Evolutionary conservation across 2,329 filamentous ascomycete genomes (phyloP), one percentile per base, ranked within the genome.

Genomic region (Furcasterigmium sp.): DNA sequence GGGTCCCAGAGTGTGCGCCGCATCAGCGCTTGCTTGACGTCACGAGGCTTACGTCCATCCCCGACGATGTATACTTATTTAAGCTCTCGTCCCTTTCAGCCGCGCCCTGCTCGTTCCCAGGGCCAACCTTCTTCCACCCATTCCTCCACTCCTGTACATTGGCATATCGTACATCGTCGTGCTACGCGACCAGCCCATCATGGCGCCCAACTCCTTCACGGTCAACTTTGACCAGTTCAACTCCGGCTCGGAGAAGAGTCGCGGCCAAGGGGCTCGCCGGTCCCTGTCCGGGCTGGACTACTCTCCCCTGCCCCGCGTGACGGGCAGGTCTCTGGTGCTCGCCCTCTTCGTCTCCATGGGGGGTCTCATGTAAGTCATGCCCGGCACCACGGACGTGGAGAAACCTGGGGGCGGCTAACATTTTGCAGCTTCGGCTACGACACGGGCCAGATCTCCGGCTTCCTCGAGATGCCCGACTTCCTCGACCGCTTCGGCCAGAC

Each of bases 401-500:
- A n/a, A n/a, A n/a, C n/a, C n/a, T n/a, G n/a, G n/a, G n/a, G n/a
- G n/a, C n/a, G n/a, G n/a, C 46, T 55, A 25, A 51, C 41, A 28
- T n/a, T 3, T 1, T n/a, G 1, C 23, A 63, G 60, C 28, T 64
- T 70, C 39, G 64, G 69, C 8, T 73, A 73, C 45, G 72, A 76
- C 42, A 76, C 71, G 14, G 75, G 75, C 37, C 74, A 78, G 48
- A 75, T 75, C 36, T 73, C 65, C 3, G 77, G 78, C 5, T 80
- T 81, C 51, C 63, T 80, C 1, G 73, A 76, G 46, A 80, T 80
- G 76, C 58, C 65, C 14, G 72, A 81, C 55, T 82, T 80, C 56
- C 54, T 72, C 3, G 52, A 61, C 5, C 67, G 76, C 3, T 81
- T 81, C 47, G 74, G 68, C 14, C 54, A 75, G 45, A 53, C 54